Evolutionary conservation across 805 yeast genomes (phyloP).

Genomic region (Myxozyma udenii): DNA sequence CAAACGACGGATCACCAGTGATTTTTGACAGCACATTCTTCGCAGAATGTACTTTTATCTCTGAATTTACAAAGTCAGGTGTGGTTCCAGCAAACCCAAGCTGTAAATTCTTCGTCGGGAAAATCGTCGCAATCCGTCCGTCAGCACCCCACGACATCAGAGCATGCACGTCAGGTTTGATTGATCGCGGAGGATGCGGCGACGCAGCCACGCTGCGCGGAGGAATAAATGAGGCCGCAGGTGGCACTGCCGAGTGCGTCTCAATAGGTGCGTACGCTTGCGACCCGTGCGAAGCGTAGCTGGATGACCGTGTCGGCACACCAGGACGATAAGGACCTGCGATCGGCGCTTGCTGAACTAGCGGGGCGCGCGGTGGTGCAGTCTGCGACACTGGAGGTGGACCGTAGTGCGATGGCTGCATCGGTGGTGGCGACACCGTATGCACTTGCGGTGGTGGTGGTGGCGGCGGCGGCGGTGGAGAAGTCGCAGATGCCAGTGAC

Average conservation of each 20-base stretch:
- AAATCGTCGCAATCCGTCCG: slow-evolving; percentile 46
- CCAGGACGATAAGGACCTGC: not conserved
- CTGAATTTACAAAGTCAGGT: slow-evolving; percentile 38
- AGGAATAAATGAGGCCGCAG: slow-evolving; percentile 11
- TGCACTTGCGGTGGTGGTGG: not conserved
- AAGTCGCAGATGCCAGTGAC: slow-evolving; percentile 5
- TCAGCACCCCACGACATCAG: slow-evolving; percentile 61
- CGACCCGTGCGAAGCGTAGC: not conserved
- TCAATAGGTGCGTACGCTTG: not conserved
- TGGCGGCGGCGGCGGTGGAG: not conserved
- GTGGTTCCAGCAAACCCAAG: slow-evolving; percentile 35
- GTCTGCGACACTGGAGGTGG: not conserved
- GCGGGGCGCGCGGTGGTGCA: not conserved
- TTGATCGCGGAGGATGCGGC: not conserved
- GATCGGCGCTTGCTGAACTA: not conserved
- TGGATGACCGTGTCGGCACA: not conserved
- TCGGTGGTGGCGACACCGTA: not conserved
- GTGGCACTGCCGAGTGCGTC: not conserved
- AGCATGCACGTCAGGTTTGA: slow-evolving; percentile 43
- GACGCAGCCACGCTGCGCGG: not conserved
- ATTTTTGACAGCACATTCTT: slow-evolving; percentile 32
- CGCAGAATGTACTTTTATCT: slow-evolving; percentile 34
- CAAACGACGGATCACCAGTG: slow-evolving; percentile 35
- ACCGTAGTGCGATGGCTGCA: not conserved
- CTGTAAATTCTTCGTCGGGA: slow-evolving; percentile 40